Base-by-base conservation (phyloP, 306 rosid species). In the Clitoria ternatea region DNA sequence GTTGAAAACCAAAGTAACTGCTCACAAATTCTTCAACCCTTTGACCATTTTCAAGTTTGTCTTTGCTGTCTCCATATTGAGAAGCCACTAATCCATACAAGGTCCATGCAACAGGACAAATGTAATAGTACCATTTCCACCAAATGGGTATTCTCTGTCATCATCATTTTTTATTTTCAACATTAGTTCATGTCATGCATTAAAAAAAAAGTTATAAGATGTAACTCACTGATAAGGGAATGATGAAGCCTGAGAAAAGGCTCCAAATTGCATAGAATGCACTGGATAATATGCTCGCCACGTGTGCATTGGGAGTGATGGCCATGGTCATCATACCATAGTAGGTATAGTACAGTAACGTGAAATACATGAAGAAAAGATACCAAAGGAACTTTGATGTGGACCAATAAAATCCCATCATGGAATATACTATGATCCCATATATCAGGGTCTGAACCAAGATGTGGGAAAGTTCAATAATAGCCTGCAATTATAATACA, bases 281-380 rank as follows among this genome's bases (percentile, higher is more conserved):
- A 7, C 79, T 72, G 29, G 96, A 88, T 14, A 85, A 27, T 59
- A 92, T 86, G 33, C 77, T 61, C 2, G 95, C 90, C 7, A 92
- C 73, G 44, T 82, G 82, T 81, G 80, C 81, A 70, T 87, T 88
- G 18, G 92, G 96, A 55, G 81, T 81, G 2, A 92, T 72, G 36
- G 96, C 96, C 83, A 88, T 85, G 32, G 88, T 77, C 96, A 92
- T 85, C 98, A 92, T 90, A 32, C 98, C 96, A 26, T 90, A 92
- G 79, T 82, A 88, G 55, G 91, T 79, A 84, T 44, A 86, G 81
- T 88, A 92, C 63, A 86, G 54, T 47, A 86, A 78, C 33, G 96
- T 87, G 89, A 88, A 92, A 84, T 60, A 86, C 86, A 72, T 83
- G 88, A 92, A 84, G 85, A 89, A 92, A 44, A 92, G 76, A 62